phyloP scores from a whole-genome alignment of 768 basidiomycete genomes.

The Rhizopogon vesiculosus region DNA sequence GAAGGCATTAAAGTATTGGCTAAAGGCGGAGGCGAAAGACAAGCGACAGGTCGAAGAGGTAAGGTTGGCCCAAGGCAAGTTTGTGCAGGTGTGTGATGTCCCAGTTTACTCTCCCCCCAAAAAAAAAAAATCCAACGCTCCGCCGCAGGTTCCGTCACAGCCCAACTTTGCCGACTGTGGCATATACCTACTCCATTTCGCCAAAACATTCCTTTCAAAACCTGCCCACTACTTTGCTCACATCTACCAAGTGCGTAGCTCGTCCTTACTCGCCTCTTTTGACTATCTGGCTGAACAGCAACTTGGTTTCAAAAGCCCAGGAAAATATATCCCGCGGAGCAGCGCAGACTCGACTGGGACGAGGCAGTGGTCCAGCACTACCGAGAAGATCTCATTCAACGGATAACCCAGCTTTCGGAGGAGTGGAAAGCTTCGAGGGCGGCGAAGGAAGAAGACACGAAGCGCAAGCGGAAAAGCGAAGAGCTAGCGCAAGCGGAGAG shows the following conservation, averaged over 20 bases:
- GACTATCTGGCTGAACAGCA: neutral
- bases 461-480: slow-evolving; percentile 22
- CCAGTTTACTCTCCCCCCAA: neutral
- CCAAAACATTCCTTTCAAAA: slow-evolving; percentile 65
- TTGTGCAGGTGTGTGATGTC: slow-evolving; percentile 42
- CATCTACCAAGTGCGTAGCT: slow-evolving; percentile 33
- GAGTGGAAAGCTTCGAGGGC: slow-evolving; percentile 48
- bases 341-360: slow-evolving; percentile 50
- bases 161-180: slow-evolving; percentile 93
- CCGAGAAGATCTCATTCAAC: slow-evolving; percentile 39
- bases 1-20: slow-evolving; percentile 60
- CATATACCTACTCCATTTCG: slow-evolving; percentile 85
- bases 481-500: slow-evolving; percentile 16
- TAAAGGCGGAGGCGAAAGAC: slow-evolving; percentile 72
- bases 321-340: slow-evolving; percentile 28
- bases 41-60: slow-evolving; percentile 46
- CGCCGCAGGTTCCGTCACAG: slow-evolving; percentile 74
- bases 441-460: slow-evolving; percentile 28
- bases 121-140: neutral
- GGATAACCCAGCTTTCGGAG: slow-evolving; percentile 44
- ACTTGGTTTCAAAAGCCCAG: slow-evolving; percentile 19
- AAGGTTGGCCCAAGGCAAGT: slow-evolving; percentile 38
- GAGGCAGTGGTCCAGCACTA: slow-evolving; percentile 39
- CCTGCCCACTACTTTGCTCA: slow-evolving; percentile 46
- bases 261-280: neutral